phyloP scores from a whole-genome alignment of 1,284 basidiomycete species.

The Acaromyces ingoldii region DNA sequence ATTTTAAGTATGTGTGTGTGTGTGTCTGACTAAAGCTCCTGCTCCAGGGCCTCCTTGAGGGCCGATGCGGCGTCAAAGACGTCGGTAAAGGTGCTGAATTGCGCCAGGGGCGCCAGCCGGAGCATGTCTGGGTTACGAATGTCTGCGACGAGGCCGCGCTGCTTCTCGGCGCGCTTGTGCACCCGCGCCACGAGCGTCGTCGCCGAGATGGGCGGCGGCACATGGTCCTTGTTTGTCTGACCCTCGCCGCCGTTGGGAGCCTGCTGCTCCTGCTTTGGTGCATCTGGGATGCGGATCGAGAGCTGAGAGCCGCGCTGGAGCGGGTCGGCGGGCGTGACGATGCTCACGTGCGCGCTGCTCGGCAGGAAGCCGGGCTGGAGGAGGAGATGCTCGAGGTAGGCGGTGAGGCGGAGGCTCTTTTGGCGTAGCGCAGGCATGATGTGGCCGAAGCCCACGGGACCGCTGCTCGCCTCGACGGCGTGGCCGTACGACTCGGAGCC shows the following conservation, averaged over 20 bases:
- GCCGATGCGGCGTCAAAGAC: constrained; percentile 39
- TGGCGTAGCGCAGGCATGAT: constrained; percentile 39
- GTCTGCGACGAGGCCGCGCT: constrained; percentile 36
- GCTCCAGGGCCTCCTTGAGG: constrained; percentile 12
- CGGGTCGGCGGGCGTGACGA: constrained; percentile 40
- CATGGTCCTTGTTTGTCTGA: constrained; percentile 11
- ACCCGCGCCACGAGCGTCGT: constrained; percentile 31
- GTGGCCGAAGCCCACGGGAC: constrained; percentile 25
- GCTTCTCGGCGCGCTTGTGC: constrained; percentile 29
- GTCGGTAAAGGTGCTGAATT: constrained; percentile 38
- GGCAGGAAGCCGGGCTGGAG: constrained; percentile 32
- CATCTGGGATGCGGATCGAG: constrained; percentile 34
- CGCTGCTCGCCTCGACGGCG: background rate
- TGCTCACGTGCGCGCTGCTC: constrained; percentile 14
- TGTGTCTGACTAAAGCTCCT: background rate
- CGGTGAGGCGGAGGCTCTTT: constrained; percentile 37
- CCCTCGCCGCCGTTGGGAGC: background rate
- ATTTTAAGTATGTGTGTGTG: too few species aligned
- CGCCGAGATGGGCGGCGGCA: constrained; percentile 32
- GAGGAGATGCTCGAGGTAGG: constrained; percentile 38
- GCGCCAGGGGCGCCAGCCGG: constrained; percentile 43
- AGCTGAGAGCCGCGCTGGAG: constrained; percentile 39
- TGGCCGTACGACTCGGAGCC: background rate
- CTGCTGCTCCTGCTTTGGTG: background rate
- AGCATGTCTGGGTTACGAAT: constrained; percentile 44